Evolutionary conservation across 108 stramenopile genomes (phyloP).

Genomic region (Parietichytrium sp.): DNA sequence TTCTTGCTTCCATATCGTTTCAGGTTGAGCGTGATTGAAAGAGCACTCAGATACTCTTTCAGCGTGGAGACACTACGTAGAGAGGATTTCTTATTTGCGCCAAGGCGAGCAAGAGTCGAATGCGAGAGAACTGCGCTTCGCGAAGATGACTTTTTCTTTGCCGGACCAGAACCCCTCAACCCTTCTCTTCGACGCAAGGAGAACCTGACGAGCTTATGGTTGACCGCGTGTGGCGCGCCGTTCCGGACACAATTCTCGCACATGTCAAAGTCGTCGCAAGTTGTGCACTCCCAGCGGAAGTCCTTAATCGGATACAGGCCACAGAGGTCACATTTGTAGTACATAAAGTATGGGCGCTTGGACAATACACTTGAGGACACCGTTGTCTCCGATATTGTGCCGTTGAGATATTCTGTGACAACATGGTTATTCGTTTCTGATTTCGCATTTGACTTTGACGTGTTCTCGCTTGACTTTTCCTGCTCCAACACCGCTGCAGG

Average conservation of each 20-base stretch:
- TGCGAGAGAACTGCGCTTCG: neutral
- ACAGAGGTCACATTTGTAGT: conserved; percentile 17
- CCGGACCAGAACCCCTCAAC: too few species aligned
- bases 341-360: conserved; percentile 4
- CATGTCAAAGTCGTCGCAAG: conserved; percentile 30
- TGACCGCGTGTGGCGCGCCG: neutral
- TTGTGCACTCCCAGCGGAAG: conserved; percentile 12
- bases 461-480: too few species aligned
- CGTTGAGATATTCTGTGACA: too few species aligned
- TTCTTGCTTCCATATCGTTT: neutral
- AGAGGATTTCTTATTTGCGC: neutral
- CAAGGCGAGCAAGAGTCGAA: neutral
- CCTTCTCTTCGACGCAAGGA: too few species aligned
- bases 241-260: neutral
- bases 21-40: neutral
- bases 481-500: too few species aligned
- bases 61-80: neutral
- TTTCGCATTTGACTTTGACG: too few species aligned
- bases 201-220: neutral
- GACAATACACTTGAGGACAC: too few species aligned
- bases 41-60: neutral
- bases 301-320: conserved; percentile 5
- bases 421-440: too few species aligned
- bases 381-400: too few species aligned
- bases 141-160: neutral